phyloP scores from a whole-genome alignment of 2,329 filamentous ascomycete genomes.

The Neospermospora avenae region DNA sequence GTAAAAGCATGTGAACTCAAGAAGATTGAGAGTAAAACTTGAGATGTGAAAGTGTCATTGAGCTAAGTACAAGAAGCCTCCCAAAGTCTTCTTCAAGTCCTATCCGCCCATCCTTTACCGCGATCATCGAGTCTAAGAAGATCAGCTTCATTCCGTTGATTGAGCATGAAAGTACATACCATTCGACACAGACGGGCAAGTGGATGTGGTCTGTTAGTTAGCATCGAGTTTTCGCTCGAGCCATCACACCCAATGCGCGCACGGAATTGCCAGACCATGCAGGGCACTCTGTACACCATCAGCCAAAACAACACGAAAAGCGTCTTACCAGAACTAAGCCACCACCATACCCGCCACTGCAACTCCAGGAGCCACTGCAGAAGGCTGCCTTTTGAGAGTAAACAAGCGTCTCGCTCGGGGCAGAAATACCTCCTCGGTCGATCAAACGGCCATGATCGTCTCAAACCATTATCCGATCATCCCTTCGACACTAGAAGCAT shows the following conservation, averaged over 20 bases:
- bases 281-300: not conserved
- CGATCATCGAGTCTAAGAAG: not conserved
- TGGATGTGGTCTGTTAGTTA: not conserved
- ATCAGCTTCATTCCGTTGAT: not conserved
- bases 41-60: too few relatives aligned
- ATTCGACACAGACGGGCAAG: not conserved
- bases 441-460: too few relatives aligned
- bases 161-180: not conserved
- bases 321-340: not conserved
- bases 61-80: too few relatives aligned
- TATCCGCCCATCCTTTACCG: too few relatives aligned
- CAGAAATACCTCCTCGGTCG: too few relatives aligned
- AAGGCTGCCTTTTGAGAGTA: too few relatives aligned
- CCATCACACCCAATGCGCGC: not conserved
- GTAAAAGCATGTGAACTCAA: too few relatives aligned
- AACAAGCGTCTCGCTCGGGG: too few relatives aligned
- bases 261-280: not conserved
- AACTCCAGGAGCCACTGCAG: not conserved
- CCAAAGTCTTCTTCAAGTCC: too few relatives aligned
- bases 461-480: too few relatives aligned
- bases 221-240: not conserved
- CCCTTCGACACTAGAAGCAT: too few relatives aligned
- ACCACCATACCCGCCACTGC: not conserved
- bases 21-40: too few relatives aligned
- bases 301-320: not conserved